Evolutionary conservation across 148 eudicot genomes (phyloP).

Genomic region (Cornus controversa): DNA sequence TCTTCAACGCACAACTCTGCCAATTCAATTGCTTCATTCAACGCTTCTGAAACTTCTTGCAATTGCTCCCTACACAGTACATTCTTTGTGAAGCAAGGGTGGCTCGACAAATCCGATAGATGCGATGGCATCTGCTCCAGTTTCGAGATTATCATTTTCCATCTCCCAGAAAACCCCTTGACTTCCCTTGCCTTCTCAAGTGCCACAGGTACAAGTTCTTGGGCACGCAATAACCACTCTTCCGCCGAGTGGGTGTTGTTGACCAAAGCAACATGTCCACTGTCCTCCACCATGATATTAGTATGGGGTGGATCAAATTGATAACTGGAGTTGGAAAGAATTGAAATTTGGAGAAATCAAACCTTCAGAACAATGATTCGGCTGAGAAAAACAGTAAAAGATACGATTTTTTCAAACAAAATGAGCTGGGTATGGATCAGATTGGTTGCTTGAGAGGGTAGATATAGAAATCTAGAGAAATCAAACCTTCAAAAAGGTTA

Average conservation of each 20-base stretch:
- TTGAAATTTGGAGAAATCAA: conserved; percentile 1
- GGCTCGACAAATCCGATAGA: conserved; percentile 84
- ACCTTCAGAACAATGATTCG: conserved; percentile 20
- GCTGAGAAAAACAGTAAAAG: conserved; percentile 2
- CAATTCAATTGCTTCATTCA: conserved; percentile 56
- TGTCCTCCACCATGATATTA: conserved; percentile 67
- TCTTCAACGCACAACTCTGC: conserved; percentile 63
- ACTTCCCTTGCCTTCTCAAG: conserved; percentile 61
- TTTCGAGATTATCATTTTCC: conserved; percentile 79
- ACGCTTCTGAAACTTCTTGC: conserved; percentile 64
- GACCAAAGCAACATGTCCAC: conserved; percentile 19
- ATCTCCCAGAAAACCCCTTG: conserved; percentile 69
- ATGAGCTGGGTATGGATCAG: background rate
- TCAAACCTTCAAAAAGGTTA: conserved; percentile 17
- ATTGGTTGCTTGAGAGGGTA: background rate
- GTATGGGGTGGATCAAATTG: background rate
- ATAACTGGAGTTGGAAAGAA: background rate
- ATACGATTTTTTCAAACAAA: background rate
- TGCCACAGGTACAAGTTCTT: conserved; percentile 63
- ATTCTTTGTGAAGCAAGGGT: conserved; percentile 87
- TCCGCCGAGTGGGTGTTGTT: conserved; percentile 48
- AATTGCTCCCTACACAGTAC: conserved; percentile 81
- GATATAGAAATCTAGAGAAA: background rate
- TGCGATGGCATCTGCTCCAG: conserved; percentile 71
- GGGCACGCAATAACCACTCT: conserved; percentile 66